Evolutionary conservation across 148 eudicot species (phyloP).

Genomic region (Fagopyrum homotropicum): DNA sequence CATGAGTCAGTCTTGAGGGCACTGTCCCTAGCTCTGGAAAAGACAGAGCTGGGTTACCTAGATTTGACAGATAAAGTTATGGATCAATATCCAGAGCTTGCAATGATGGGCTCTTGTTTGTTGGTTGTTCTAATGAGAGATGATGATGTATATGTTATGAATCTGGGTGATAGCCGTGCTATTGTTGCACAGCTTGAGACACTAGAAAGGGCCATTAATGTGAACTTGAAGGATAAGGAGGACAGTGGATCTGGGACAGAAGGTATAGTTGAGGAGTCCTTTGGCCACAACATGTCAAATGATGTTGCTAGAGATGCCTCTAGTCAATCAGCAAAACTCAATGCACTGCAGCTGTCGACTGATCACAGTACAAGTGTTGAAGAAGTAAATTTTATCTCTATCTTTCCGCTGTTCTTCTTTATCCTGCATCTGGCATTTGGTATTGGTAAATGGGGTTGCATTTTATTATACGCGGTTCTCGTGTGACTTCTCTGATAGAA

Average conservation of each 20-base stretch:
- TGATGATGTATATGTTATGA: conserved; percentile 99
- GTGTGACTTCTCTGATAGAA: background rate
- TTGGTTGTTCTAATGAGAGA: conserved; percentile 92
- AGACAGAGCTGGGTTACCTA: conserved; percentile 72
- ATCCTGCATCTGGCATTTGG: background rate
- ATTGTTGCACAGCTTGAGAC: conserved; percentile 75
- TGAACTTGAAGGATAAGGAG: conserved; percentile 23
- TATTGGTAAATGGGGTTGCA: background rate
- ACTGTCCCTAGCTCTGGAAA: conserved; percentile 68
- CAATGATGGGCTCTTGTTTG: conserved; percentile 99
- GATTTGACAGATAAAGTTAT: conserved; percentile 94
- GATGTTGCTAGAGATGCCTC: conserved; percentile 34
- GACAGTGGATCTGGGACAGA: conserved; percentile 36
- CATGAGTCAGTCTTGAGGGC: conserved; percentile 79
- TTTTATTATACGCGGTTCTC: background rate
- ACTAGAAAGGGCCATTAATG: conserved; percentile 27
- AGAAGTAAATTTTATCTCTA: conserved; percentile 48
- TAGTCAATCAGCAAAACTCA: conserved; percentile 40
- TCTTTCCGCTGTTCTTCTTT: background rate
- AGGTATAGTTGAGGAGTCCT: conserved; percentile 68
- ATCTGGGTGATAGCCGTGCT: conserved; percentile 96
- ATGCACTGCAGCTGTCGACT: conserved; percentile 87
- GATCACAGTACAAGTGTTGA: conserved; percentile 96
- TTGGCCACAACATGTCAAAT: conserved; percentile 15
- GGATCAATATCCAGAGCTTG: conserved; percentile 94